Evolutionary conservation across 495 filamentous ascomycete genomes (phyloP).

Genomic region (Trichoderma virens): DNA sequence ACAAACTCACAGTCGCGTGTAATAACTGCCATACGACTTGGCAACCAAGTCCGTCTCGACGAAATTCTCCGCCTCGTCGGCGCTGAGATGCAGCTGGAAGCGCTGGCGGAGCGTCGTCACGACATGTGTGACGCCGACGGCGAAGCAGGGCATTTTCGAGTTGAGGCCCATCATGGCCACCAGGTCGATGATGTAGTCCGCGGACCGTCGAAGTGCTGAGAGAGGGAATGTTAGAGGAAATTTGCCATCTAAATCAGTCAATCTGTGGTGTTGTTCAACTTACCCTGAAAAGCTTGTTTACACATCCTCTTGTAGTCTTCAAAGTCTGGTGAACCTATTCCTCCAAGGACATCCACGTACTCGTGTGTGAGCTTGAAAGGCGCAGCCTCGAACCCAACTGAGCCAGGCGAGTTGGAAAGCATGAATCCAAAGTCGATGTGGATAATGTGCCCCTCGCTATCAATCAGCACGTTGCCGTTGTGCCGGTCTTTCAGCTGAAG

Average conservation of each 20-base stretch:
- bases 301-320: conserved; percentile 61
- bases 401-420: conserved; percentile 69
- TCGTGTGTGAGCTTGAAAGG: conserved; percentile 74
- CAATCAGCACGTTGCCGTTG: conserved; percentile 72
- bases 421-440: conserved; percentile 82
- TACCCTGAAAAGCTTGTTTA: conserved; percentile 68
- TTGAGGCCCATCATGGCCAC: conserved; percentile 70
- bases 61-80: conserved; percentile 63
- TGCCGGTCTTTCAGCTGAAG: conserved; percentile 74
- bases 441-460: conserved; percentile 71
- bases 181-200: conserved; percentile 63
- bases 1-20: conserved; percentile 64
- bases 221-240: conserved; percentile 9
- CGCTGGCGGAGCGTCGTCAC: conserved; percentile 54
- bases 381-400: conserved; percentile 69
- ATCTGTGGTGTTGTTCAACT: conserved; percentile 11
- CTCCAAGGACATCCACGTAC: conserved; percentile 68
- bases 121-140: conserved; percentile 53
- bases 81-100: conserved; percentile 66
- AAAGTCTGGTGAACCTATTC: conserved; percentile 52
- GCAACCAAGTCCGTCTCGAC: conserved; percentile 64
- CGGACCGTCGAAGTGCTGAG: conserved; percentile 56
- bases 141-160: conserved; percentile 70
- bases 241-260: conserved; percentile 5
- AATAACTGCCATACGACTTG: conserved; percentile 68